Evolutionary conservation across 73 alveolate genomes (phyloP).

Genomic region (Tetrahymena elliotti): DNA sequence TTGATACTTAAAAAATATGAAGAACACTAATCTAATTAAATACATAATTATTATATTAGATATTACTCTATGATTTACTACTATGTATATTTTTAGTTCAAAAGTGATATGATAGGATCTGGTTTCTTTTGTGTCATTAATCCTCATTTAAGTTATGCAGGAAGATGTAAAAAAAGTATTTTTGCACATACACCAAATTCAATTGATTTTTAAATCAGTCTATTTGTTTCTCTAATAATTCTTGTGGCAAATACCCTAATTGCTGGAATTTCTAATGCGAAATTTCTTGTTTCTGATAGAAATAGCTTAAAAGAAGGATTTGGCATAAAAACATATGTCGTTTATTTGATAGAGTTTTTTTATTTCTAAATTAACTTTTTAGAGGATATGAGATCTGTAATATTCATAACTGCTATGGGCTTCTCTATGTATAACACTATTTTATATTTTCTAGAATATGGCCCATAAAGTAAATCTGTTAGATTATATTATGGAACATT

Average conservation of each 20-base stretch:
- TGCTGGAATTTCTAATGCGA: background rate
- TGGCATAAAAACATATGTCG: background rate
- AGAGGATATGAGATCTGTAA: background rate
- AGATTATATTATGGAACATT: background rate
- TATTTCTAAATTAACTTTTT: background rate
- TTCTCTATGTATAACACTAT: background rate
- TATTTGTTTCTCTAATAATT: background rate
- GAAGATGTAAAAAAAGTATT: background rate
- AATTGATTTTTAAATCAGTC: background rate
- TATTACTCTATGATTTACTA: background rate
- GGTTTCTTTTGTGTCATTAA: background rate
- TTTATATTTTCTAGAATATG: background rate
- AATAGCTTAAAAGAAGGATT: background rate
- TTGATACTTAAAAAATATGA: background rate
- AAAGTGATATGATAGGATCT: background rate
- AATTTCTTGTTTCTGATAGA: background rate
- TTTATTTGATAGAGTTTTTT: background rate
- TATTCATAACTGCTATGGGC: background rate
- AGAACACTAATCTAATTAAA: background rate
- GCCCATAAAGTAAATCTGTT: background rate
- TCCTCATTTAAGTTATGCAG: background rate
- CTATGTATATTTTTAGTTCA: background rate
- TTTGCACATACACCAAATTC: background rate
- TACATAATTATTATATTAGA: background rate
- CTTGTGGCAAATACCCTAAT: background rate